Conservation (phyloP, 257 asterid genomes). For the Scutellaria baicalensis region DNA sequence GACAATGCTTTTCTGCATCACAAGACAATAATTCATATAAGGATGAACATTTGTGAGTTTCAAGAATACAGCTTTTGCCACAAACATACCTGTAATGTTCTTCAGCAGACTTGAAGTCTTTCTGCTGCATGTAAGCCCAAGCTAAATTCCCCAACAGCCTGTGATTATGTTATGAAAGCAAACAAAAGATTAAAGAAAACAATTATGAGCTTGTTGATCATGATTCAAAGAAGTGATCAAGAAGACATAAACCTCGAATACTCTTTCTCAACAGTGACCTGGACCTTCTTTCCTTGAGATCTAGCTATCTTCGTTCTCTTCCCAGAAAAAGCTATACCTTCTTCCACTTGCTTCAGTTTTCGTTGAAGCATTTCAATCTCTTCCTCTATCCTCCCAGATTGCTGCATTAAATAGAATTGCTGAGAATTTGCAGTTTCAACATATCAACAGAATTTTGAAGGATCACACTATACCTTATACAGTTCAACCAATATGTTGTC, state of each 20-base stretch:
- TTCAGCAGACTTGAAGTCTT: conserved; percentile 71
- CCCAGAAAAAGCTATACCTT: conserved; percentile 64
- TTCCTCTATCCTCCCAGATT: conserved; percentile 71
- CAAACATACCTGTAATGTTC: conserved; percentile 60
- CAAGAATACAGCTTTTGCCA: background rate
- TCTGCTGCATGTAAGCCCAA: conserved; percentile 77
- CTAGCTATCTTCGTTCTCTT: conserved; percentile 71
- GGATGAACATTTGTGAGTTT: background rate
- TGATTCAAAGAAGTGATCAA: background rate
- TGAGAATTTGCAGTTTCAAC: background rate
- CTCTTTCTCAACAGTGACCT: conserved; percentile 73
- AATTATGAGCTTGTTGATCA: background rate
- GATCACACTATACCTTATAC: conserved; percentile 42
- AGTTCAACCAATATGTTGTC: conserved; percentile 82
- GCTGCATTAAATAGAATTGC: conserved; percentile 37
- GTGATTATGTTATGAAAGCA: background rate
- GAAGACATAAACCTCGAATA: conserved; percentile 54
- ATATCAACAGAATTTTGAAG: too few relatives aligned
- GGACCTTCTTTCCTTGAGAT: conserved; percentile 79
- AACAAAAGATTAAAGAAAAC: background rate
- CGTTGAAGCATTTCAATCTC: conserved; percentile 57
- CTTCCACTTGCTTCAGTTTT: conserved; percentile 67
- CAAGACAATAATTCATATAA: background rate
- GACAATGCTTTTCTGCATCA: conserved; percentile 82
- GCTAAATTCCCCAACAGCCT: conserved; percentile 93